Evolutionary conservation across 345 rosid species (phyloP).

Genomic region (Mercurialis annua): DNA sequence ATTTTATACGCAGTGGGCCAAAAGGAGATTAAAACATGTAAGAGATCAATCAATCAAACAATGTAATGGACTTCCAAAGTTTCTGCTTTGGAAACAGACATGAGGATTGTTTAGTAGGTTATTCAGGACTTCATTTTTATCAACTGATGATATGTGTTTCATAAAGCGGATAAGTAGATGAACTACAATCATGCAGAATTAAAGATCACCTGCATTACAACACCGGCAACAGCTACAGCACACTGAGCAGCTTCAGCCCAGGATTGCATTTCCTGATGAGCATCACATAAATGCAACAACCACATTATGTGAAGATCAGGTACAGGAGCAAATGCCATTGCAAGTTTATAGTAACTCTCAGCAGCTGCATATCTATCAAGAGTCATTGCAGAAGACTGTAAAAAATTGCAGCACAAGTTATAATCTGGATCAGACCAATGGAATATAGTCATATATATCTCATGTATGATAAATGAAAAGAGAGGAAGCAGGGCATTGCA

Average conservation of each 20-base stretch:
- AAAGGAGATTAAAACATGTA: neutral
- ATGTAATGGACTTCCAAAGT: neutral
- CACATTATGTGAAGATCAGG: slow-evolving; percentile 99
- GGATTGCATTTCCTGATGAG: slow-evolving; percentile 99
- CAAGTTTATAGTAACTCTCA: slow-evolving; percentile 95
- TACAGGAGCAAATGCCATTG: slow-evolving; percentile 98
- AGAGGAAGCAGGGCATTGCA: neutral
- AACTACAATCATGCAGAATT: neutral
- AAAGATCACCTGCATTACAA: slow-evolving; percentile 77
- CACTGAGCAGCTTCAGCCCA: slow-evolving; percentile 99
- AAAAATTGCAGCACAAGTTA: slow-evolving; percentile 12
- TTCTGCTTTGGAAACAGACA: neutral
- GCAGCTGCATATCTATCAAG: slow-evolving; percentile 96
- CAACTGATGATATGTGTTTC: neutral
- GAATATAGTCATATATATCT: neutral
- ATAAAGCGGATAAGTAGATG: neutral
- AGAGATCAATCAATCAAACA: neutral
- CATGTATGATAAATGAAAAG: neutral
- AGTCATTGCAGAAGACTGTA: slow-evolving; percentile 73
- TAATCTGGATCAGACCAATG: neutral
- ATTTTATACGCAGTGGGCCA: neutral
- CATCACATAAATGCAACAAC: slow-evolving; percentile 96
- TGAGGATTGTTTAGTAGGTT: neutral
- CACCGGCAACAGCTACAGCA: slow-evolving; percentile 95
- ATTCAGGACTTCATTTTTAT: neutral